These are phyloP conservation scores for Moniliella sp. DNA, from an alignment of 1,284 basidiomycete species.

Conservation along the genomic window DNA sequence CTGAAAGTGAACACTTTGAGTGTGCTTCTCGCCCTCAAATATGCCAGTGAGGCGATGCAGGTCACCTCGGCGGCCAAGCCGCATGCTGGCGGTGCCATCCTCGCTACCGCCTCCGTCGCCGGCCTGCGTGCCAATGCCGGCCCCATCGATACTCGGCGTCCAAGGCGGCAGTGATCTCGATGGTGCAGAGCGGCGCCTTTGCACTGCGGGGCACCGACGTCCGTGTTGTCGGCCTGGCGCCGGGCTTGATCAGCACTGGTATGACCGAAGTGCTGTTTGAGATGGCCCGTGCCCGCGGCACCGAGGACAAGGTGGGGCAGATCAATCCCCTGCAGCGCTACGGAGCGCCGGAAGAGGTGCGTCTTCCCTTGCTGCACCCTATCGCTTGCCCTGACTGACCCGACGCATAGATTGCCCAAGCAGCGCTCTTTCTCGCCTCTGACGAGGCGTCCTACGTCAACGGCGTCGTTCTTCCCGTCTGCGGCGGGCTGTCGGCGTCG, in stretches of 20 bases:
- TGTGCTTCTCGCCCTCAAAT: conserved; percentile 70
- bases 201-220: conserved; percentile 62
- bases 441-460: conserved; percentile 71
- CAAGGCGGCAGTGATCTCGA: conserved; percentile 43
- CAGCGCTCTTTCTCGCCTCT: conserved; percentile 63
- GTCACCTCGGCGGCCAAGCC: conserved; percentile 41
- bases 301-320: conserved; percentile 54
- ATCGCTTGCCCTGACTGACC: not conserved
- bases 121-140: conserved; percentile 68
- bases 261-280: conserved; percentile 60
- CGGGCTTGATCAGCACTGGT: conserved; percentile 60
- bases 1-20: conserved; percentile 55
- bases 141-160: conserved; percentile 49
- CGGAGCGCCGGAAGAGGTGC: conserved; percentile 3
- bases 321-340: conserved; percentile 49
- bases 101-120: conserved; percentile 78
- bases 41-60: conserved; percentile 61
- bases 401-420: conserved; percentile 48
- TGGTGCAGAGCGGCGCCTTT: conserved; percentile 58
- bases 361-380: not conserved
- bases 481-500: conserved; percentile 58
- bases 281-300: conserved; percentile 52
- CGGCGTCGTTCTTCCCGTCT: conserved; percentile 64
- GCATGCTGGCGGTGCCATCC: conserved; percentile 55
- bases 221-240: conserved; percentile 71